phyloP scores from a whole-genome alignment of 768 basidiomycete species.

The Paxillus involutus region DNA sequence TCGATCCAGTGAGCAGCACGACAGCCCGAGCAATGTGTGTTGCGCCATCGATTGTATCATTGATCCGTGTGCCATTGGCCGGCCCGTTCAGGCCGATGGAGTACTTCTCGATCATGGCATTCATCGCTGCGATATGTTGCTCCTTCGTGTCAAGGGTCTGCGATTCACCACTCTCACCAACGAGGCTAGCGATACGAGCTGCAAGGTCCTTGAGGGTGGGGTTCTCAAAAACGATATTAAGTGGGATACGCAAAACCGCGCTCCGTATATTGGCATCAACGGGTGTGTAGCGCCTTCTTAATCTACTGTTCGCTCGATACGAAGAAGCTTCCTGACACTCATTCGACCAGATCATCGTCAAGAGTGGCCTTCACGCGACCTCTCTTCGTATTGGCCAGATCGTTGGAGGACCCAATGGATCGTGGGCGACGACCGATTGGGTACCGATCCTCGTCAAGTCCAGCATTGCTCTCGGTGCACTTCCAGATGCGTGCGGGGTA shows the following conservation, averaged over 20 bases:
- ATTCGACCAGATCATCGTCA: slow-evolving; percentile 20
- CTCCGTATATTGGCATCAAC: slow-evolving; percentile 40
- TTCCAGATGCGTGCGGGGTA: slow-evolving; percentile 32
- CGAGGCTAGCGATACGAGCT: no score
- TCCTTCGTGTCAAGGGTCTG: no score
- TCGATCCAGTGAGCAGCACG: no score
- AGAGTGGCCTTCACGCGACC: slow-evolving; percentile 25
- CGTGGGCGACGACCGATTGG: slow-evolving; percentile 36
- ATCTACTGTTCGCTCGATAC: slow-evolving; percentile 9
- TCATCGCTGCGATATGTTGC: no score
- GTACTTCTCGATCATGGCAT: no score
- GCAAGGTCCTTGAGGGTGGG: slow-evolving; percentile 40
- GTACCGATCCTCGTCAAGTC: slow-evolving; percentile 35
- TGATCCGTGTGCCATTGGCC: no score
- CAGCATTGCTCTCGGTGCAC: slow-evolving; percentile 25
- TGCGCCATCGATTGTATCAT: no score
- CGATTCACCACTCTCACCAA: no score
- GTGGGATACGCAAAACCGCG: no score
- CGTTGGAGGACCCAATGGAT: slow-evolving; percentile 30
- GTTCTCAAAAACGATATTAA: no score
- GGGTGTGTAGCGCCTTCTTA: slow-evolving; percentile 26
- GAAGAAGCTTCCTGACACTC: neutral
- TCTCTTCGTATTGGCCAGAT: slow-evolving; percentile 36
- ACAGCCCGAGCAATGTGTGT: no score
- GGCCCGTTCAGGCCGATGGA: no score